Evolutionary conservation across 192 early-diverging fungal species (phyloP), one percentile per base, ranked within the genome.

Genomic region (Backusella tarrabulga): DNA sequence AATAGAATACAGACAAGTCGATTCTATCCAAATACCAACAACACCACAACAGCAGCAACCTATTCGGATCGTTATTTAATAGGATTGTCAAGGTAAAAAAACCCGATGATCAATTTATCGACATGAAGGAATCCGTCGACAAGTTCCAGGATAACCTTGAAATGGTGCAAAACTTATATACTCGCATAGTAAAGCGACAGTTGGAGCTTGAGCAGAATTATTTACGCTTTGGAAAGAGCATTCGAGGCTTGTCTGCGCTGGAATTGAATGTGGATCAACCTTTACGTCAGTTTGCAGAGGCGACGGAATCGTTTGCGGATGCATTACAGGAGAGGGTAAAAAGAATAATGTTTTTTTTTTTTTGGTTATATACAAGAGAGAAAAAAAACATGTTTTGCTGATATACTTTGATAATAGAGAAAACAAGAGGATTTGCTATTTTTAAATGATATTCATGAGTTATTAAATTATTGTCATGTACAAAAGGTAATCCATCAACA

Each of bases 71-170:
- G 19, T 79, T 99, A 35, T 72, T 99, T 42, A 97, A 94, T 75
- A 92, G 92, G 9, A 96, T 97, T 76, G 85, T 92, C 71, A 98
- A 95, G 87, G 90, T 97, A 72, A 93, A 92, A 77, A 93, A 95
- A 75, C 93, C 91, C 8, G 97, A 98, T 70, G 91, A 94, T 72
- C 85, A 88, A 72, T 98, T 97, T 85, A 82, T 93, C 17, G 90
- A 93, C 68, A 93, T 96, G 87, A 87, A 90, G 54, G 95, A 97
- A 70, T 86, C 85, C 32, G 81, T 98, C 4, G 92, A 92, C 21
- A 95, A 96, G 77, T 85, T 98, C 72, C 91, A 94, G 68, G 94
- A 96, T 73, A 97, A 97, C 82, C 77, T 99, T 60, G 85, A 87
- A 36, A 91, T 90, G n/a, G 88, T 97, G n/a, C 95, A 98, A 67